Base-by-base conservation (phyloP, 352 stramenopile genomes). In the Phytophthora lateralis region DNA sequence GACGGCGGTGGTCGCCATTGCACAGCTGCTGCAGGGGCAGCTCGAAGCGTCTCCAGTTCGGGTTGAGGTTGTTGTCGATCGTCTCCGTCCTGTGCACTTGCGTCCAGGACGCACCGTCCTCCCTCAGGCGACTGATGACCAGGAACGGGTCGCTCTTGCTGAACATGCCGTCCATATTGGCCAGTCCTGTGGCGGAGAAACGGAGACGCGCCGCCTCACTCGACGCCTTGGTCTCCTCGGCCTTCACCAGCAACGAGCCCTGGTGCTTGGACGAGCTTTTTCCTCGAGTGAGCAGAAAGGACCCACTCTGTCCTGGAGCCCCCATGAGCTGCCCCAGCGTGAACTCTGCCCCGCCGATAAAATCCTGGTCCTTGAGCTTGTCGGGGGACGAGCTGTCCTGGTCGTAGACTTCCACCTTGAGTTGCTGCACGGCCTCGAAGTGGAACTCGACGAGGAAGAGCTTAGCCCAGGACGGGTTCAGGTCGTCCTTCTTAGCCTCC, bases 371-470 rank as follows among this genome's bases (percentile, higher is more conserved):
- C 18, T 76, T 79, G 55, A 84, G 74, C 46, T 81, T 84, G 17
- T 76, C 75, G 11, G 77, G 66, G 17, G 73, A 74, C 32, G 69
- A 67, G 17, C 75, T 85, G 75, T 98, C 90, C 64, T 93, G 71
- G 71, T 97, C 84, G 47, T 93, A 97, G 2, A 97, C 76, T 32
- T 92, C 82, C 52, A 98, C 80, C 44, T 90, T 81, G 29, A 96
- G 71, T 5, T 82, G 76, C 65, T 98, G 91, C 60, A 91, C 66
- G n/a, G 73, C 49, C 69, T 97, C 82, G 59, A 97, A 97, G 56
- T 77, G 75, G 65, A 84, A 98, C 44, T 93, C 85, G 2, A 97
- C 52, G 8, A 89, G 46, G 73, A 98, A 94, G 14, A 80, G 75
- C 46, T 83, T 90, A 42, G 76, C 73, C 75, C 93, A 98, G 18